Base-by-base conservation (phyloP, 257 asterid genomes). In the Misopates orontium region DNA sequence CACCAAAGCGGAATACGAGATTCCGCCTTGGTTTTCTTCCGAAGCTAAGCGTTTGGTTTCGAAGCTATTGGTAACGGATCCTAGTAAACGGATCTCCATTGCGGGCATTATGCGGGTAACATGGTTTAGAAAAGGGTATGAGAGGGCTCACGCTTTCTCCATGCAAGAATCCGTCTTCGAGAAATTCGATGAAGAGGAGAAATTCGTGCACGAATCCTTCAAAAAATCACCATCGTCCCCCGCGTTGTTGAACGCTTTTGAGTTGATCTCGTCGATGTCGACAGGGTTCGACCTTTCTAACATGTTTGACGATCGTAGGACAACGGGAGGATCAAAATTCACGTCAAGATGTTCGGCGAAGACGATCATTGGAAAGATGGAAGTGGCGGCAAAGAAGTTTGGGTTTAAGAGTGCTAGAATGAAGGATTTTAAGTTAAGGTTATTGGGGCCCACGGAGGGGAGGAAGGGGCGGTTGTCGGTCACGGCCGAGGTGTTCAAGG, bases 201-300 rank as follows among this genome's bases (percentile, higher is more conserved):
- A 65, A 55, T 39, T 45, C 18, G 40, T 22, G 53, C 83, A 71
- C 71, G 72, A 70, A 1, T 31, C 66, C 10, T 56, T 69, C n/a
- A 66, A 49, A 16, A 86, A 78, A 60, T 79, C 90, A 13, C 78
- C 90, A 11, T 79, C 87, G 9, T 82, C 87, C 22, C 89, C 90
- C 18, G 88, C 86, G 2, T 71, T 79, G 5, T 31, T 81, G 22
- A 86, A 83, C 60, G 94, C 88, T 0, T 86, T 86, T 28, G 80
- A 86, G 66, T 70, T 85, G 63, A 86, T 86, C n/a, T 81, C 90
- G 8, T 81, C 90, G 0, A 73, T 86, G 87, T 83, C 84, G 0
- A 53, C 83, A 0, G 86, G 87, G 14, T 75, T 85, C 20, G 89
- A 85, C 11, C 72, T 86, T 15, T 86, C 90, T 14, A 79, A 68